These are phyloP conservation scores for Geosmithia putterillii DNA, from an alignment of 2,329 filamentous ascomycete species.

Conservation along the genomic window DNA sequence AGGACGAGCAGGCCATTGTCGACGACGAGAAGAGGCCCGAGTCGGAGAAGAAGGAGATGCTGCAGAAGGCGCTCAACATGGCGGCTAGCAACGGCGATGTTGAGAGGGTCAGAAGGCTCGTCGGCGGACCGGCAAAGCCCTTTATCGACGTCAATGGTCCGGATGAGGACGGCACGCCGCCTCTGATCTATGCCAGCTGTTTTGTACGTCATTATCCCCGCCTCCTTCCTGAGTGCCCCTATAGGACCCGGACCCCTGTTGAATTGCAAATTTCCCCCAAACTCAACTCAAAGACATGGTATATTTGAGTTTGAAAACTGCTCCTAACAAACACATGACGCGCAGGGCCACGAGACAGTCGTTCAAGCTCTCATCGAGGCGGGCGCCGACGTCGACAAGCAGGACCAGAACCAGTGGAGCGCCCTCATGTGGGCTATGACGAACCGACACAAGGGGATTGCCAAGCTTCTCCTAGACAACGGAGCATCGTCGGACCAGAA, in stretches of 20 bases:
- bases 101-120: constrained; percentile 62
- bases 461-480: constrained; percentile 82
- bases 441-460: constrained; percentile 91
- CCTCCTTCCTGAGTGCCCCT: neutral
- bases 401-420: constrained; percentile 95
- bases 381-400: constrained; percentile 79
- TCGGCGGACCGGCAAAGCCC: constrained; percentile 59
- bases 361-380: constrained; percentile 75
- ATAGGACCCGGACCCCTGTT: no score
- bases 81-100: constrained; percentile 94
- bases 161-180: constrained; percentile 92
- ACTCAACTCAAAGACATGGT: no score
- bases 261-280: no score
- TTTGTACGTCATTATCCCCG: constrained; percentile 50
- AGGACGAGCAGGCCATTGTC: constrained; percentile 71
- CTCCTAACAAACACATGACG: no score
- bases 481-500: constrained; percentile 93
- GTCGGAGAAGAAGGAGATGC: constrained; percentile 62
- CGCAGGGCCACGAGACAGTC: constrained; percentile 81
- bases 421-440: constrained; percentile 99
- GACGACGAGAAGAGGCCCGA: constrained; percentile 61
- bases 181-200: constrained; percentile 93
- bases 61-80: constrained; percentile 87
- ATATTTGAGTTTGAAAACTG: no score
- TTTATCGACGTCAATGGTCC: constrained; percentile 77